phyloP scores from a whole-genome alignment of 768 basidiomycete genomes.

The Lactarius tabidus region DNA sequence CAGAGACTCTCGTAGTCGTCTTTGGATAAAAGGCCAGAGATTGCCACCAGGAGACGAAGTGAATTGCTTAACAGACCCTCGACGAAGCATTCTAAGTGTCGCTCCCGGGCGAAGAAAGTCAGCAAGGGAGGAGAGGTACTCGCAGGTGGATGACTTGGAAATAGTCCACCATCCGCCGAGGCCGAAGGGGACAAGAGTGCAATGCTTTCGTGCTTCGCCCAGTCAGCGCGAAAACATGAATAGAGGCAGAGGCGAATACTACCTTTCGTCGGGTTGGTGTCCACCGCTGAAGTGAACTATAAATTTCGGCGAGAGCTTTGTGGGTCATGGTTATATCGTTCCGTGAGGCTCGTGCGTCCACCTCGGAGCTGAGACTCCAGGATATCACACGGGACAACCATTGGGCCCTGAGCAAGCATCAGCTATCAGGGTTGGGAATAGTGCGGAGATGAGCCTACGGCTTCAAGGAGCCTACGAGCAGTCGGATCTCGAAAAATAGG shows the following conservation, averaged over 20 bases:
- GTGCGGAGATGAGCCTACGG: conserved; percentile 38
- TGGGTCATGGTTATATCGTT: neutral
- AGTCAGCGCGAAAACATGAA: conserved; percentile 1
- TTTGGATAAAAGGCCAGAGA: conserved; percentile 49
- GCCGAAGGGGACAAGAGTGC: neutral
- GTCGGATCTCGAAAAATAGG: conserved; percentile 60
- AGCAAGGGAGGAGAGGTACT: conserved; percentile 17
- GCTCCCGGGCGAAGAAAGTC: conserved; percentile 19
- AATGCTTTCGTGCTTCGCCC: conserved; percentile 12
- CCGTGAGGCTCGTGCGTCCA: neutral
- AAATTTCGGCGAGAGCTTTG: conserved; percentile 6
- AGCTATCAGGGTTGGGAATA: neutral
- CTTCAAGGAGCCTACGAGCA: conserved; percentile 60
- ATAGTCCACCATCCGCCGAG: neutral
- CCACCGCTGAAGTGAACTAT: conserved; percentile 11
- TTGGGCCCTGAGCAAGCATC: conserved; percentile 35
- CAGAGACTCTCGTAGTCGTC: conserved; percentile 52
- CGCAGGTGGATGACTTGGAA: conserved; percentile 14
- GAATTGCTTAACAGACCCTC: conserved; percentile 32
- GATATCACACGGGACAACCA: conserved; percentile 44
- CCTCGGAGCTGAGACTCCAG: conserved; percentile 41
- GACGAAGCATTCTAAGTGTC: conserved; percentile 15
- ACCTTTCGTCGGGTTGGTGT: conserved; percentile 21
- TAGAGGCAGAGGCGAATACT: neutral
- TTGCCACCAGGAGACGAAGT: conserved; percentile 57